Conservation (phyloP, 768 basidiomycete genomes). For the Rhizopogon sp. region DNA sequence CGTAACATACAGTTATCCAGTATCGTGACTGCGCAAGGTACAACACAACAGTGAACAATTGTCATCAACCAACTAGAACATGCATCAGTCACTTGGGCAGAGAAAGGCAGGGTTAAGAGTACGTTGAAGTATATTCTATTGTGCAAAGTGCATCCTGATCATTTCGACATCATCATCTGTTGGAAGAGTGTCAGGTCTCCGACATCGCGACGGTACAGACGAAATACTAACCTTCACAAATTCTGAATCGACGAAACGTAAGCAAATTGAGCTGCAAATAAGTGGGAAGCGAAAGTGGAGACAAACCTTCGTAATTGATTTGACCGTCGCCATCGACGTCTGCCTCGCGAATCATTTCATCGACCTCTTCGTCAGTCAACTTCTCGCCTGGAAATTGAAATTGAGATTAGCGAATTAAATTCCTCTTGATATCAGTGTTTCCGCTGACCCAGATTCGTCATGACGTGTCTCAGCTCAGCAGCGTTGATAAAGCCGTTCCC, state of each 20-base stretch:
- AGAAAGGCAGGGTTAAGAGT: background rate
- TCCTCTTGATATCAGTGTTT: background rate
- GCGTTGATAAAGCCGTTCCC: conserved; percentile 87
- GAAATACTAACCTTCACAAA: conserved; percentile 59
- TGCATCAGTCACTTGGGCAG: background rate
- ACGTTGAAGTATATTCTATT: conserved; percentile 4
- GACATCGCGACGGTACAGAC: background rate
- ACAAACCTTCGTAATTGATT: conserved; percentile 78
- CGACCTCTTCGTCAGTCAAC: conserved; percentile 80
- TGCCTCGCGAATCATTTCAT: conserved; percentile 97
- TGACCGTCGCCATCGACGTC: conserved; percentile 94
- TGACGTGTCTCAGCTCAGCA: conserved; percentile 84
- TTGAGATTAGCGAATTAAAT: background rate
- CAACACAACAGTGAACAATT: background rate
- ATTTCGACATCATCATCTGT: conserved; percentile 77
- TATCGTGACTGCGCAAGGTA: no score
- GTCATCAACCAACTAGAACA: background rate
- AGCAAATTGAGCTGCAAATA: conserved; percentile 1
- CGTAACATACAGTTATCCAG: background rate
- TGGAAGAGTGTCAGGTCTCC: conserved; percentile 9
- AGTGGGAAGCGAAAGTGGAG: conserved; percentile 1
- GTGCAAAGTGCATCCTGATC: conserved; percentile 15
- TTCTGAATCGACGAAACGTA: conserved; percentile 36
- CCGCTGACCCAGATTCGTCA: conserved; percentile 78
- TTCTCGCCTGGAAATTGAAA: conserved; percentile 60